phyloP scores from a whole-genome alignment of 1,139 yeast genomes.

The Debaryomycetaceae sp. region DNA sequence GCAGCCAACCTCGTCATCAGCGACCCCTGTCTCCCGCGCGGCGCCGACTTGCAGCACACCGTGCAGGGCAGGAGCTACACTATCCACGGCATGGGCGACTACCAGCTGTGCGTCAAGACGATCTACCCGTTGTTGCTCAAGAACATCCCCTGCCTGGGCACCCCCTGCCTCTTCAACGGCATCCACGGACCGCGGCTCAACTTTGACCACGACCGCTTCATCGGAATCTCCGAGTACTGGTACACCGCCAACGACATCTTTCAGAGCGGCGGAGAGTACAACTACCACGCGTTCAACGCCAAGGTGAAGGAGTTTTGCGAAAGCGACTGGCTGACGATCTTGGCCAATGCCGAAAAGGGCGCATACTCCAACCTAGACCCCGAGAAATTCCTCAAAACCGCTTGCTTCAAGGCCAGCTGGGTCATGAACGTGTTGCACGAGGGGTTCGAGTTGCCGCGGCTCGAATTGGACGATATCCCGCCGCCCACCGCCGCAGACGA shows the following conservation, averaged over 20 bases:
- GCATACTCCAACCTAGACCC: constrained; percentile 46
- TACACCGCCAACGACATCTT: constrained; percentile 80
- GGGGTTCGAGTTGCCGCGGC: constrained; percentile 70
- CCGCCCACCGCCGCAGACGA: constrained; percentile 15
- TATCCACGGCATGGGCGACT: constrained; percentile 63
- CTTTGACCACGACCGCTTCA: constrained; percentile 65
- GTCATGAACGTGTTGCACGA: constrained; percentile 72
- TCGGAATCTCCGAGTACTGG: constrained; percentile 83
- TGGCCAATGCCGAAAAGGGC: constrained; percentile 47
- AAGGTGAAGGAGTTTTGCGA: constrained; percentile 64
- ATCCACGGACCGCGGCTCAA: constrained; percentile 74
- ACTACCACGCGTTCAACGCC: constrained; percentile 54
- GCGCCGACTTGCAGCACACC: constrained; percentile 32
- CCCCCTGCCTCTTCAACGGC: constrained; percentile 77
- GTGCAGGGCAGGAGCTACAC: constrained; percentile 43
- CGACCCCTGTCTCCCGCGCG: constrained; percentile 72
- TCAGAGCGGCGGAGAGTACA: constrained; percentile 73
- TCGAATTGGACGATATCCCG: constrained; percentile 43
- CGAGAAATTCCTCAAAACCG: constrained; percentile 47
- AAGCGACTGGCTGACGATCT: constrained; percentile 54
- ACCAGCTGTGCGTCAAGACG: constrained; percentile 59
- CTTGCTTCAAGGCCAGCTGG: constrained; percentile 85
- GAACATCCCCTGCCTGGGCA: constrained; percentile 67
- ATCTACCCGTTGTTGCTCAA: constrained; percentile 70
- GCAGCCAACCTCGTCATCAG: constrained; percentile 24